Base-by-base conservation (phyloP, 1,139 yeast species). In the Candida frijolesensis region DNA sequence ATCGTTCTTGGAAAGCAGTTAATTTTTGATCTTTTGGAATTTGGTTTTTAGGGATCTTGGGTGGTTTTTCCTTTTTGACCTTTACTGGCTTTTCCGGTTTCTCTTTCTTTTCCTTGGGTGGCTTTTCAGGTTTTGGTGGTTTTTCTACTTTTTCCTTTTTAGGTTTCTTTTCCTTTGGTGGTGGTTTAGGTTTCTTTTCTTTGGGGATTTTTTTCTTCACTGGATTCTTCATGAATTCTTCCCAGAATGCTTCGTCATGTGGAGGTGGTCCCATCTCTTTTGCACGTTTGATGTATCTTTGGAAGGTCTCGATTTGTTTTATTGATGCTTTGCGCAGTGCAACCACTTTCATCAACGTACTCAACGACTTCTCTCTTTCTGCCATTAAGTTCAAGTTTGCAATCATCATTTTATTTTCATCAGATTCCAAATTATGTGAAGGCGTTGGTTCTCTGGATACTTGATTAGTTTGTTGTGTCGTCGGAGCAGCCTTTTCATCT, bases 311-410 rank as follows among this genome's bases (percentile, higher is more conserved):
- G 22, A 92, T 86, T 63, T 90, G 94, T 8, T 79, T 84, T 1
- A 82, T 79, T 0, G 84, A 66, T 0, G 97, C 96, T 30, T 74
- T 76, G 2, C 96, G 96, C 54, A 85, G 80, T 0, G 98, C 97
- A 1, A 92, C 96, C 6, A 78, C 79, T 54, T 85, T 83, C 97
- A 92, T 90, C 49, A 92, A 70, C 2, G 79, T 70, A 57, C 84
- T 86, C 47, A 92, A 68, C 7, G 84, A 78, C 1, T 82, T 76
- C 60, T 91, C 96, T 4, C 79, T 76, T 44, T 88, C 78, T 0
- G 97, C 97, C 66, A 92, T 84, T 2, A 87, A 77, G 58, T 91
- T 91, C 58, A 92, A 76, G 60, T 91, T 89, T 7, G 85, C 82
- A 56, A 92, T 89, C 87, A 91, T 89, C 49, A 87, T 82, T 47